A percentile compares a stretch with the other conserved stretches of the same genome.
Conservation (phyloP, 805 yeast species). For the Zygotorulaspora sp. region DNA sequence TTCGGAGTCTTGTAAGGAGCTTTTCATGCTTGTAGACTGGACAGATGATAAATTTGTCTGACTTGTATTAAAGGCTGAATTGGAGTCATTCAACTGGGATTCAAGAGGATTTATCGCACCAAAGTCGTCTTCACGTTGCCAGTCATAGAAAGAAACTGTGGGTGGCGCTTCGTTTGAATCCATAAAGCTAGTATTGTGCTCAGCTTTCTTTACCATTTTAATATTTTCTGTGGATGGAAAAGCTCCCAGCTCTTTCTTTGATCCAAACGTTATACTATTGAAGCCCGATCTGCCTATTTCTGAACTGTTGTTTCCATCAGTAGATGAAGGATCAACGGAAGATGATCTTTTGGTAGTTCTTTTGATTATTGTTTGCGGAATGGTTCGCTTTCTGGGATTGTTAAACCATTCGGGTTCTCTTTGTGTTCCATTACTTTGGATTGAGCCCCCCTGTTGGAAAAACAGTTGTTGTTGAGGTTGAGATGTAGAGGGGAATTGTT, state of each 20-base stretch:
- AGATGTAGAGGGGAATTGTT: slow-evolving; percentile 22
- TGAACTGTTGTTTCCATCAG: slow-evolving; percentile 8
- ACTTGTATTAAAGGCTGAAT: neutral
- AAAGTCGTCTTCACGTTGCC: slow-evolving; percentile 40
- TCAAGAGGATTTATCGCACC: slow-evolving; percentile 19
- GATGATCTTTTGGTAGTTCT: slow-evolving; percentile 32
- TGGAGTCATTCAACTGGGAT: slow-evolving; percentile 13
- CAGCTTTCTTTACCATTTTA: slow-evolving; percentile 13
- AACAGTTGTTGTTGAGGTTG: slow-evolving; percentile 29
- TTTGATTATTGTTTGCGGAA: slow-evolving; percentile 46
- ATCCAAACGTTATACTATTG: slow-evolving; percentile 38
- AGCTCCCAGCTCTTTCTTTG: slow-evolving; percentile 26
- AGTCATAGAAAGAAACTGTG: slow-evolving; percentile 38
- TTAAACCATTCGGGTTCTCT: slow-evolving; percentile 38
- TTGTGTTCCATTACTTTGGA: slow-evolving; percentile 8
- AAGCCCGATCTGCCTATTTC: slow-evolving; percentile 31
- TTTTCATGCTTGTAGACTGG: slow-evolving; percentile 4
- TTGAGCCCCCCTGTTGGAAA: slow-evolving; percentile 8
- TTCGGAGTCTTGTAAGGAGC: slow-evolving; percentile 6
- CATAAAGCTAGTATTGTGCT: slow-evolving; percentile 24
- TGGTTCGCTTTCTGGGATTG: slow-evolving; percentile 42
- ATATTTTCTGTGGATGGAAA: slow-evolving; percentile 13
- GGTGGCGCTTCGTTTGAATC: slow-evolving; percentile 43
- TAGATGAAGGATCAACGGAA: slow-evolving; percentile 10
- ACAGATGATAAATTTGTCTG: slow-evolving; percentile 5